These are phyloP conservation scores for Gnaphalium uliginosum DNA, from an alignment of 129 eudicot genomes.

Conservation along the genomic window DNA sequence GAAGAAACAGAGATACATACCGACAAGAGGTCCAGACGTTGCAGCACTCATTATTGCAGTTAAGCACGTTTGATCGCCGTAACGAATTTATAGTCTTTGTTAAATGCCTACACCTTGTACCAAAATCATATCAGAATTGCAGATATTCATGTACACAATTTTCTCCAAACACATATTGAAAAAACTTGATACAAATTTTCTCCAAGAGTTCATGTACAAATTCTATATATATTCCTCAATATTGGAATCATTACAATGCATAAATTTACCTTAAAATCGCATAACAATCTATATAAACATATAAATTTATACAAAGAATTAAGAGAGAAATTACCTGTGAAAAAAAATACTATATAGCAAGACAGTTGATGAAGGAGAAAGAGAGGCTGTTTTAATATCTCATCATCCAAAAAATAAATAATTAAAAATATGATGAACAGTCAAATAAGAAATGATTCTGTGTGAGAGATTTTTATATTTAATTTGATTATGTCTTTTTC, in stretches of 20 bases:
- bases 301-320: slow-evolving; percentile 3
- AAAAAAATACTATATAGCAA: slow-evolving; percentile 11
- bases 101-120: slow-evolving; percentile 44
- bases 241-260: neutral
- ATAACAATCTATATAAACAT: neutral
- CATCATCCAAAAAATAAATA: slow-evolving; percentile 17
- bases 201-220: neutral
- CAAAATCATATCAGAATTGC: slow-evolving; percentile 26
- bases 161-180: neutral
- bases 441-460: neutral
- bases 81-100: slow-evolving; percentile 35
- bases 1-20: slow-evolving; percentile 38
- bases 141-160: neutral
- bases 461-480: slow-evolving; percentile 7
- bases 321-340: slow-evolving; percentile 33
- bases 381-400: slow-evolving; percentile 28
- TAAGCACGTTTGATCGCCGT: slow-evolving; percentile 34
- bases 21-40: slow-evolving; percentile 55
- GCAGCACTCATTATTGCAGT: slow-evolving; percentile 56
- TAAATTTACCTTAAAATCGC: neutral
- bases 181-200: neutral
- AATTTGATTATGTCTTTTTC: slow-evolving; percentile 17
- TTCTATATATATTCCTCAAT: neutral
- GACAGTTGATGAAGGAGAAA: slow-evolving; percentile 25
- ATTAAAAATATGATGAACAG: neutral